phyloP scores from a whole-genome alignment of 129 eudicot species.

The carrot (Daucus carota) region DNA sequence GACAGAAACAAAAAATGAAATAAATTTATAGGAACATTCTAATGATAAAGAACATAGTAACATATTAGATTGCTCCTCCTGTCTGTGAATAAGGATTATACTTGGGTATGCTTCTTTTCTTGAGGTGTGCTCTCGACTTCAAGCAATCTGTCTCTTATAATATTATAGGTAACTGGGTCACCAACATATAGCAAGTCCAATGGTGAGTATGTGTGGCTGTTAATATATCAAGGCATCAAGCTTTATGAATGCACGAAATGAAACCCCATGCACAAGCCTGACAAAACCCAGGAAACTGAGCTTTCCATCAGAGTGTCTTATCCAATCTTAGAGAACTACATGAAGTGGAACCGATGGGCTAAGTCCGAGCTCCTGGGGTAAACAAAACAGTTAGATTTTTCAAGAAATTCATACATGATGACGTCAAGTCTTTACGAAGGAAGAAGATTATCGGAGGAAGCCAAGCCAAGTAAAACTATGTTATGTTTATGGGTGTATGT shows the following conservation, averaged over 20 bases:
- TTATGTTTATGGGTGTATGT: no score
- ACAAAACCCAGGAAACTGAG: constrained; percentile 96
- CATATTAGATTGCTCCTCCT: constrained; percentile 12
- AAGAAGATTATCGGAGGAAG: no score
- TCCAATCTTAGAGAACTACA: constrained; percentile 96
- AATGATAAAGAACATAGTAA: not conserved
- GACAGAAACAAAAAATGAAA: not conserved
- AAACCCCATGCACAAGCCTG: constrained; percentile 85
- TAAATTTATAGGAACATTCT: not conserved
- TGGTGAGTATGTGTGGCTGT: constrained; percentile 8
- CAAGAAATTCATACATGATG: no score
- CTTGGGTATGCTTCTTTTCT: not conserved
- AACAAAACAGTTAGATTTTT: not conserved
- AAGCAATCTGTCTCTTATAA: constrained; percentile 4
- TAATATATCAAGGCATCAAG: constrained; percentile 28
- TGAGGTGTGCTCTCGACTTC: not conserved
- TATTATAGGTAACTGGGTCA: constrained; percentile 4
- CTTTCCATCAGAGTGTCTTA: constrained; percentile 87
- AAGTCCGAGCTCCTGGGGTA: constrained; percentile 80
- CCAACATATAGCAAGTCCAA: constrained; percentile 6
- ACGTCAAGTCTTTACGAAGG: no score
- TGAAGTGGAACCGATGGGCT: constrained; percentile 94
- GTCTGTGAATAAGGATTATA: not conserved
- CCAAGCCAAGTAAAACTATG: no score
- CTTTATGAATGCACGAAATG: constrained; percentile 91